A percentile compares a stretch with the other conserved stretches of the same genome.
phyloP scores from a whole-genome alignment of 2,329 filamentous ascomycete genomes.

The Magnaporthiopsis poae region DNA sequence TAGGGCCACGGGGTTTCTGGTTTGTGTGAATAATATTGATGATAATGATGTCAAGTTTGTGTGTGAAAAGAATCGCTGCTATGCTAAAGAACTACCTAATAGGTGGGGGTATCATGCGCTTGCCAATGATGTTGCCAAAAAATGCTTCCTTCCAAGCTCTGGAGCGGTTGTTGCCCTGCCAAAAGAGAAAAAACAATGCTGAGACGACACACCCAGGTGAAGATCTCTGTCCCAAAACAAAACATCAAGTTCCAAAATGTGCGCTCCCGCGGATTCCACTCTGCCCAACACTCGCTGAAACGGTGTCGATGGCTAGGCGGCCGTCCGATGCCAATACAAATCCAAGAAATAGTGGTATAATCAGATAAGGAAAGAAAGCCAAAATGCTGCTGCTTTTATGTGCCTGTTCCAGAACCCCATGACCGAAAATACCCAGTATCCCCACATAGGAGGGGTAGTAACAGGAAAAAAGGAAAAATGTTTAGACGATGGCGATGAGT shows the following conservation, averaged over 20 bases:
- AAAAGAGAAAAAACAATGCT: neutral
- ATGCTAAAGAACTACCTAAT: neutral
- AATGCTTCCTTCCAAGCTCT: neutral
- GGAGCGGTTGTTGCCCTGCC: neutral
- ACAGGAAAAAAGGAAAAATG: neutral
- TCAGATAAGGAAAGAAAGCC: neutral
- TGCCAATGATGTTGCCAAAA: neutral
- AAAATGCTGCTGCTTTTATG: neutral
- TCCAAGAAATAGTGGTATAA: neutral
- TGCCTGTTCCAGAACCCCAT: neutral
- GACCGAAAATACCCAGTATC: neutral
- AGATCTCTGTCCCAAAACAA: neutral
- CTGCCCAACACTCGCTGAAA: neutral
- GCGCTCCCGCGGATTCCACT: neutral
- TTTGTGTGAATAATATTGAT: neutral
- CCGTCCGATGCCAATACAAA: neutral
- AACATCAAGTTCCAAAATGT: neutral
- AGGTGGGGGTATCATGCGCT: neutral
- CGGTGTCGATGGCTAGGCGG: neutral
- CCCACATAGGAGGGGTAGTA: neutral
- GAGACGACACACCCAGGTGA: neutral
- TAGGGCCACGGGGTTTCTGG: neutral
- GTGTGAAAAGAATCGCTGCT: neutral
- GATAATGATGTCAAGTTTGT: neutral
- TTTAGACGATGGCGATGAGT: neutral